These are phyloP conservation scores for Beauveria australis DNA, from an alignment of 2,329 filamentous ascomycete species.

Conservation along the genomic window DNA sequence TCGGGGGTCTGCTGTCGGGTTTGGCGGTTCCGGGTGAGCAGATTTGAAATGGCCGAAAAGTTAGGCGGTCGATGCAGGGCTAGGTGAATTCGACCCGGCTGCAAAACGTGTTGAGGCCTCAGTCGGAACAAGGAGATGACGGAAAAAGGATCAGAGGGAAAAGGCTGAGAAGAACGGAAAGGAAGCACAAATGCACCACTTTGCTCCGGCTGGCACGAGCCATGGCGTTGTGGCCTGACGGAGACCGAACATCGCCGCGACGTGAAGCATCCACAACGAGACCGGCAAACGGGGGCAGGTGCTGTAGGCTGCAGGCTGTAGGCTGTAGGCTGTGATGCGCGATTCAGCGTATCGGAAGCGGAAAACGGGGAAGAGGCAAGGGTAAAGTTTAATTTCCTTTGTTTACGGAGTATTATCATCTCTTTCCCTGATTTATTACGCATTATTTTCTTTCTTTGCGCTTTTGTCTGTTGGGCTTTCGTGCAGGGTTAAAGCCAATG, in stretches of 20 bases:
- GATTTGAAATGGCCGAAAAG: not conserved
- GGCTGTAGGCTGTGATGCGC: not conserved
- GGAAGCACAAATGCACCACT: not conserved
- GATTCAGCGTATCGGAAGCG: not conserved
- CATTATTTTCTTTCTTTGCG: not conserved
- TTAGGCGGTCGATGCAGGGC: too few species aligned
- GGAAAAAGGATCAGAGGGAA: not conserved
- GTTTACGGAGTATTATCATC: too few species aligned
- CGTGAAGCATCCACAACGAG: not conserved
- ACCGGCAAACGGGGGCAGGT: not conserved
- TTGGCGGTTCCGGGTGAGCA: not conserved
- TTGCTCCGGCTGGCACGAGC: conserved; percentile 2
- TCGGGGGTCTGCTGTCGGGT: not conserved
- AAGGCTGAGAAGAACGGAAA: not conserved
- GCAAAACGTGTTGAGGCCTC: not conserved
- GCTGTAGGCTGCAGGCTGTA: not conserved
- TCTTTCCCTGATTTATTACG: too few species aligned
- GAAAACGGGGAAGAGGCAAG: not conserved
- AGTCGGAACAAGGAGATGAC: not conserved
- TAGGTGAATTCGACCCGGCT: too few species aligned
- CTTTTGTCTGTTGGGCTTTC: not conserved
- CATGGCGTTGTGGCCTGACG: not conserved
- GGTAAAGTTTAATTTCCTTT: too few species aligned
- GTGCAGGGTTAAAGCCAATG: not conserved
- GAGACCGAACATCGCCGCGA: conserved; percentile 6